Base-by-base conservation (phyloP, 176 grass and related monocot species). In the Eragrostis curvula region DNA sequence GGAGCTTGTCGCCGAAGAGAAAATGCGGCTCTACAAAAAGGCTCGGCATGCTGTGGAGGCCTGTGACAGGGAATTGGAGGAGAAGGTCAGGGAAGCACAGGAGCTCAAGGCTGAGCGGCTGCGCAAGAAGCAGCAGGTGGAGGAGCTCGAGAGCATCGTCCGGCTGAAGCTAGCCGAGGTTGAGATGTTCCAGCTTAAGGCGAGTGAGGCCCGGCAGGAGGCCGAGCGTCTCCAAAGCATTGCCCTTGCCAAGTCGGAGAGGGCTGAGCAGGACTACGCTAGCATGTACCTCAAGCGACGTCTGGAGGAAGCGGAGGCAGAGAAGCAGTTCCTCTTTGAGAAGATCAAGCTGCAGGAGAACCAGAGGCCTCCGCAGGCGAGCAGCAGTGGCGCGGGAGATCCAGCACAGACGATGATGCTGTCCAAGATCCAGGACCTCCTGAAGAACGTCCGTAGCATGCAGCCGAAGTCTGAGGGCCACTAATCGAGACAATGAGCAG, bases 181-280 rank as follows among this genome's bases (percentile, higher is more conserved):
- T 0, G 97, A 99, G 83, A 99, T 99, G 97, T 99, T 99, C 93
- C 97, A 99, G 85, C 89, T 92, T 16, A 99, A 99, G 80, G 97
- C 97, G 21, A 96, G 86, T 0, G 97, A 96, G 83, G 93, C 97
- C 9, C 79, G 87, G 21, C 92, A 91, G 83, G 93, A 99, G 78
- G 97, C 89, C 0, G 93, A 99, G 85, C 82, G 97, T 58, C 89
- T 99, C 45, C 93, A 94, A 65, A 99, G 97, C 88, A 99, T 99
- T 1, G 87, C 83, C 0, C 81, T 96, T 1, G 89, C 93, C 83
- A 99, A 99, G 79, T 96, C 97, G 2, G 94, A 96, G 77, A 94
- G 89, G 67, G 91, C 97, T 0, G 97, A 99, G 81, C 94, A 97
- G 79, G 97, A 99, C 53, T 99, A 96, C 1, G 97, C 97, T 15